Percentiles rank a stretch among this genome's conserved stretches.
Conservation (phyloP, 257 asterid genomes). For the Solanum arcanum region DNA sequence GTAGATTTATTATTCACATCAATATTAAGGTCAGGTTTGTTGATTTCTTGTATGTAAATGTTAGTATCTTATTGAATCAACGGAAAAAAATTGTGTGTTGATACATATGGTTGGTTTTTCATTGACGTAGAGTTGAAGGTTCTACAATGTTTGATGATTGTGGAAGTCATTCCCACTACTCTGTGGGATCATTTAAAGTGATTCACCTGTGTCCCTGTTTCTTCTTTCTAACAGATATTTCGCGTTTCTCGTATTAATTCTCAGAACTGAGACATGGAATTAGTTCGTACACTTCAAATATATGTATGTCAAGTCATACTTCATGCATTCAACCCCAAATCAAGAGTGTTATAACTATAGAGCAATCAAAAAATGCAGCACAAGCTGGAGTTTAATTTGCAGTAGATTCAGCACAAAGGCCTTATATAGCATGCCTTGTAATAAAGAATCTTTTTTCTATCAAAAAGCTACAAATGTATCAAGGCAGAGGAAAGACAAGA, state of each 20-base stretch:
- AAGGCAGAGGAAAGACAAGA: not conserved
- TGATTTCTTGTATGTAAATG: not conserved
- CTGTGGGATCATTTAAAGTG: not conserved
- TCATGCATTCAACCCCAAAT: not conserved
- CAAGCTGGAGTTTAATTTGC: not conserved
- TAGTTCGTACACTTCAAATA: not conserved
- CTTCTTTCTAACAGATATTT: not conserved
- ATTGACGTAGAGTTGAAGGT: not conserved
- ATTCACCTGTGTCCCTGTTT: not conserved
- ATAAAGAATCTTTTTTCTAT: not conserved
- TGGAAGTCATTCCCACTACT: not conserved
- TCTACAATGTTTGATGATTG: not conserved
- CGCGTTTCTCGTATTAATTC: not conserved
- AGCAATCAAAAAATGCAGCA: not conserved
- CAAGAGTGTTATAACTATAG: not conserved
- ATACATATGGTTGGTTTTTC: not conserved
- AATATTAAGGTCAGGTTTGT: not conserved
- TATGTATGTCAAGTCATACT: not conserved
- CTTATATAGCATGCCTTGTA: not conserved
- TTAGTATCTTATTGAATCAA: not conserved
- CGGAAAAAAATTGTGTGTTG: not conserved
- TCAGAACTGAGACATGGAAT: not conserved
- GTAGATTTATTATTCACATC: not conserved
- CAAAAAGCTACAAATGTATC: not conserved
- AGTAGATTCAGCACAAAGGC: not conserved